A percentile compares a stretch with the other conserved stretches of the same genome.
These are phyloP conservation scores for Amaranthus tricolor DNA, from an alignment of 179 eudicot genomes.

Conservation along the genomic window DNA sequence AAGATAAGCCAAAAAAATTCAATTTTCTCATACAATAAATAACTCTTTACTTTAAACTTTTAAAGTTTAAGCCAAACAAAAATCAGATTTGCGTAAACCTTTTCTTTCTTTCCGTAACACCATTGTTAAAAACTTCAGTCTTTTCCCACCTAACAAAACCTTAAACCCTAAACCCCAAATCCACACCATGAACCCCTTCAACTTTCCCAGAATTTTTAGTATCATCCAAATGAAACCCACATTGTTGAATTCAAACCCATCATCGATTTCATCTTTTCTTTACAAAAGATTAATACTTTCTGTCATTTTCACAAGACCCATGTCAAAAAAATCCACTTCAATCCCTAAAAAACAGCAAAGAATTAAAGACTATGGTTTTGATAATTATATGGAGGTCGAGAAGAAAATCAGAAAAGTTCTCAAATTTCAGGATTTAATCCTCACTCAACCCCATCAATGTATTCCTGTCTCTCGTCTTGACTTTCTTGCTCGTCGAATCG, in stretches of 20 bases:
- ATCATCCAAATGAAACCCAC: slow-evolving; percentile 14
- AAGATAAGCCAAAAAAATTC: no score
- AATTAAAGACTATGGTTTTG: slow-evolving; percentile 39
- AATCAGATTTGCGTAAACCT: no score
- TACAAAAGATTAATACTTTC: slow-evolving; percentile 16
- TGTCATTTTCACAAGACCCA: slow-evolving; percentile 28
- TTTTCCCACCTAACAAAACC: slow-evolving; percentile 20
- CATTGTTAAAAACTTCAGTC: not conserved
- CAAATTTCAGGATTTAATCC: slow-evolving; percentile 41
- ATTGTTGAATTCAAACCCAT: slow-evolving; percentile 15
- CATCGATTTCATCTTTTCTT: not conserved
- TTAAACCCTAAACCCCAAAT: slow-evolving; percentile 32
- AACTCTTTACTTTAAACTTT: no score
- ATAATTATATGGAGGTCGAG: slow-evolving; percentile 52
- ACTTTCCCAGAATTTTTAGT: slow-evolving; percentile 18
- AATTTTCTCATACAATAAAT: no score
- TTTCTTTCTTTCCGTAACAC: no score
- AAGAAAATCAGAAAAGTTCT: slow-evolving; percentile 42
- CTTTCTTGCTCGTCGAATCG: slow-evolving; percentile 31
- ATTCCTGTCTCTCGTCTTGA: slow-evolving; percentile 37
- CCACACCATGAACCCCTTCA: slow-evolving; percentile 27
- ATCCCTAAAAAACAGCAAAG: slow-evolving; percentile 43
- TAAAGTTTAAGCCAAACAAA: no score
- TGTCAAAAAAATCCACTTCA: slow-evolving; percentile 41
- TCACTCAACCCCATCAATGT: slow-evolving; percentile 38